A percentile compares a stretch with the other conserved stretches of the same genome.
Conservation (phyloP, 2,329 filamentous ascomycete species). For the Thermothelomyces thermophilus region DNA sequence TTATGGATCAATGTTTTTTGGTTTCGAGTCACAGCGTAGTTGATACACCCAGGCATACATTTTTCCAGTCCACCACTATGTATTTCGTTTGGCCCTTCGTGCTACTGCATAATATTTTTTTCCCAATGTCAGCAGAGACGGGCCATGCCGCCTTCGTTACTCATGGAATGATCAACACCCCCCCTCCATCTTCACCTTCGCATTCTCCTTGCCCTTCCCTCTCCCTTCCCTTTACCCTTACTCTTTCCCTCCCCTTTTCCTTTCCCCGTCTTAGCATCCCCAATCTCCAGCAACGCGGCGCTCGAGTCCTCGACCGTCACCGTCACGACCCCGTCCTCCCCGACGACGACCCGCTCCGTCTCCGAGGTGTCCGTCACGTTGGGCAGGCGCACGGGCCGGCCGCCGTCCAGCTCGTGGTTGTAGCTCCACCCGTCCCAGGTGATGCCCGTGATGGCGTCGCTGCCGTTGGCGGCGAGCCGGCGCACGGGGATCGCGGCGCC, state of each 20-base stretch:
- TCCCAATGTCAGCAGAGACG: too few species aligned
- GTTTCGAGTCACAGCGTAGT: too few species aligned
- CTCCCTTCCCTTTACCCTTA: neutral
- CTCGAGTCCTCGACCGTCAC: slow-evolving; percentile 37
- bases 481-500: slow-evolving; percentile 24
- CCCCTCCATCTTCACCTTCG: too few species aligned
- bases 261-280: neutral
- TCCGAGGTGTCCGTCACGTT: slow-evolving; percentile 48
- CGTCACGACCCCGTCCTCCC: slow-evolving; percentile 19
- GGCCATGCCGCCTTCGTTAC: too few species aligned
- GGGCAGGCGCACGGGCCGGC: slow-evolving; percentile 44
- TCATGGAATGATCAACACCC: too few species aligned
- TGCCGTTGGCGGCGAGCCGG: slow-evolving; percentile 53
- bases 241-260: neutral
- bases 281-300: slow-evolving; percentile 27
- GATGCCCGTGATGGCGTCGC: slow-evolving; percentile 55
- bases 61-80: too few species aligned
- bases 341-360: slow-evolving; percentile 32
- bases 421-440: slow-evolving; percentile 57
- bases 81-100: too few species aligned
- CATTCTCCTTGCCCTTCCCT: neutral
- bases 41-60: too few species aligned
- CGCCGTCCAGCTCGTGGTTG: slow-evolving; percentile 51
- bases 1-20: too few species aligned
- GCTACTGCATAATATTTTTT: too few species aligned